Evolutionary conservation across 192 early-diverging fungal genomes (phyloP).

Genomic region (Chytriomyces sp.): DNA sequence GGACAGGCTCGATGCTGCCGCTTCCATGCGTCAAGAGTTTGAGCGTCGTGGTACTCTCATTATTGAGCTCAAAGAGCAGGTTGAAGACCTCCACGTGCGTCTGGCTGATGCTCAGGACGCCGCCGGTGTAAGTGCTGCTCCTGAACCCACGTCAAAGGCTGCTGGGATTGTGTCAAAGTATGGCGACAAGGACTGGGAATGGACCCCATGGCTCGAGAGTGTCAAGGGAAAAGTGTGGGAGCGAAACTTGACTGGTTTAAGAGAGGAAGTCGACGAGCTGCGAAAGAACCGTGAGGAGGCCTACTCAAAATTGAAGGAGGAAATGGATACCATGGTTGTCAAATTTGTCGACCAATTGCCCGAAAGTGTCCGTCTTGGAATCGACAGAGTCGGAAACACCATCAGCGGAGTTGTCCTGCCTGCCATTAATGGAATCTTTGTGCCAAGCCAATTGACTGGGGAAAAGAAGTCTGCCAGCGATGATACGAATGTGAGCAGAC

Average conservation of each 20-base stretch:
- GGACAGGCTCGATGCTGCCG: conserved; percentile 11
- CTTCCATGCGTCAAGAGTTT: conserved; percentile 28
- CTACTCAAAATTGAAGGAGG: conserved; percentile 25
- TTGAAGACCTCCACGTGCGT: conserved; percentile 41
- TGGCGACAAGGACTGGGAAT: conserved; percentile 42
- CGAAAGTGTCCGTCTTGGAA: not conserved
- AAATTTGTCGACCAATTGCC: conserved; percentile 8
- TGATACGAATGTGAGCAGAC: not conserved
- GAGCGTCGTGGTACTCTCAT: conserved; percentile 17
- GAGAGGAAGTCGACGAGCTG: conserved; percentile 43
- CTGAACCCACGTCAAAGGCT: not conserved
- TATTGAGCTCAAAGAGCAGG: conserved; percentile 40
- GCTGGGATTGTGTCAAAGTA: not conserved
- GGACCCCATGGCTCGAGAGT: conserved; percentile 45
- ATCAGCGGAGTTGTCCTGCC: not conserved
- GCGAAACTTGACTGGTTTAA: conserved; percentile 41
- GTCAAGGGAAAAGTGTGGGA: conserved; percentile 42
- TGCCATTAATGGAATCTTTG: conserved; percentile 17
- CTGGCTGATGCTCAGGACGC: not conserved
- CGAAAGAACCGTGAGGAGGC: conserved; percentile 29
- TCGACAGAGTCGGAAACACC: not conserved
- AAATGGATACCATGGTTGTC: conserved; percentile 29
- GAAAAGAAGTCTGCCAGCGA: not conserved
- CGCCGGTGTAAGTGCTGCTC: not conserved
- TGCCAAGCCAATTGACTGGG: not conserved